A percentile compares a stretch with the other conserved stretches of the same genome.
These are phyloP conservation scores for Striga asiatica DNA, from an alignment of 257 asterid species.

Conservation along the genomic window DNA sequence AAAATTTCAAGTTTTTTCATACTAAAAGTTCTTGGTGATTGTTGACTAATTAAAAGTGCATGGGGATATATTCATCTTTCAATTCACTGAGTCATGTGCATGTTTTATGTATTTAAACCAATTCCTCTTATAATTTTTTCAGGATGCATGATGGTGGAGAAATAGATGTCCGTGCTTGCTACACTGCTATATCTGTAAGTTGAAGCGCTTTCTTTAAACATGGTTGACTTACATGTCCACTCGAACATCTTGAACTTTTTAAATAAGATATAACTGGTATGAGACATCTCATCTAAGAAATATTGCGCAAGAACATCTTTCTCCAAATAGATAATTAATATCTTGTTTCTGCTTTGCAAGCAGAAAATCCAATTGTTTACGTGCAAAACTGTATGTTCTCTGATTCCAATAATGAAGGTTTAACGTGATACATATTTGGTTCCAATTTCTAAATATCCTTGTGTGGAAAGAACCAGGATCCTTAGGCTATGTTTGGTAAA, in stretches of 20 bases:
- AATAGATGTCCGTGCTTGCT: constrained; percentile 92
- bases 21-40: background rate
- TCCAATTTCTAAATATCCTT: background rate
- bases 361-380: background rate
- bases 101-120: background rate
- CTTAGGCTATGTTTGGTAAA: too few species aligned
- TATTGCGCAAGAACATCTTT: too few species aligned
- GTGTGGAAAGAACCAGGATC: background rate
- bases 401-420: background rate
- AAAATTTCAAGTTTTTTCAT: background rate
- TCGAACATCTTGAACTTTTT: too few species aligned
- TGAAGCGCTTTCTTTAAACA: constrained; percentile 1
- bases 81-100: background rate
- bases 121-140: constrained; percentile 13
- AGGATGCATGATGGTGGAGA: constrained; percentile 99
- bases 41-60: background rate
- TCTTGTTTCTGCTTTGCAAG: background rate
- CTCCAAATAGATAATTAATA: background rate
- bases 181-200: constrained; percentile 95
- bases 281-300: too few species aligned
- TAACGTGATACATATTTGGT: background rate
- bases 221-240: constrained; percentile 3
- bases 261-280: too few species aligned
- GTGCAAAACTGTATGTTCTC: background rate
- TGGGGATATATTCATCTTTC: constrained; percentile 1